A percentile compares a stretch with the other conserved stretches of the same genome.
These are phyloP conservation scores for Scedosporium aurantiacum DNA, from an alignment of 2,329 filamentous ascomycete species.

Conservation along the genomic window DNA sequence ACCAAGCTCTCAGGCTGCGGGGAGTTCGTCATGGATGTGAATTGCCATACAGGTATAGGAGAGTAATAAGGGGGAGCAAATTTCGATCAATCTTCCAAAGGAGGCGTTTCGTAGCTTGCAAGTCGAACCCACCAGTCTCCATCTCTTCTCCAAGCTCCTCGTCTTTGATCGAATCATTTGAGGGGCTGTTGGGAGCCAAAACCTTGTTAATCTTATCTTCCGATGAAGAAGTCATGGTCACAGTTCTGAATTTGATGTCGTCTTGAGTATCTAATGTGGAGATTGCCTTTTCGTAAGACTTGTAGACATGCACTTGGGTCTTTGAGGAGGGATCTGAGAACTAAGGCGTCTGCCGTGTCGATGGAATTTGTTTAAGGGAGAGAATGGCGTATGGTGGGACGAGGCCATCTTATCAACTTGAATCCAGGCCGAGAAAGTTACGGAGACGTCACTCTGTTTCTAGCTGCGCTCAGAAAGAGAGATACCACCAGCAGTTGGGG, in stretches of 20 bases:
- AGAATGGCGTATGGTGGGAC: not conserved
- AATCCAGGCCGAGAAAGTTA: not conserved
- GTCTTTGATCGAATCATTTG: not conserved
- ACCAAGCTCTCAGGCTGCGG: not conserved
- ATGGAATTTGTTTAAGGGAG: not conserved
- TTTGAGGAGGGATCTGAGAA: no score
- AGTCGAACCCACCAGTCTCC: slow-evolving; percentile 17
- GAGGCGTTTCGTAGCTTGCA: slow-evolving; percentile 33
- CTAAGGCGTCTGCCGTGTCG: no score
- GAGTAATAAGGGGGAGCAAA: slow-evolving; percentile 47
- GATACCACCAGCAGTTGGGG: no score
- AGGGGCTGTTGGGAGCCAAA: no score
- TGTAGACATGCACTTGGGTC: no score
- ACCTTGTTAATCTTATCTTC: not conserved
- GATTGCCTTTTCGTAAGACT: no score
- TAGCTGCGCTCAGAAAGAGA: not conserved
- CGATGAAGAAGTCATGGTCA: not conserved
- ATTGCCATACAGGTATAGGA: slow-evolving; percentile 39
- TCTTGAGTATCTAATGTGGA: no score
- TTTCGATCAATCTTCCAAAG: slow-evolving; percentile 42
- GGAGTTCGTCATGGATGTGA: no score
- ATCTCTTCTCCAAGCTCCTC: not conserved
- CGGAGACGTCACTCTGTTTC: not conserved
- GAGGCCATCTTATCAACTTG: not conserved
- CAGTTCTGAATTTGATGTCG: not conserved